Percentiles rank a stretch among this genome's conserved stretches.
Evolutionary conservation across 2,329 filamentous ascomycete species (phyloP).

Genomic region (Botrytis elliptica): DNA sequence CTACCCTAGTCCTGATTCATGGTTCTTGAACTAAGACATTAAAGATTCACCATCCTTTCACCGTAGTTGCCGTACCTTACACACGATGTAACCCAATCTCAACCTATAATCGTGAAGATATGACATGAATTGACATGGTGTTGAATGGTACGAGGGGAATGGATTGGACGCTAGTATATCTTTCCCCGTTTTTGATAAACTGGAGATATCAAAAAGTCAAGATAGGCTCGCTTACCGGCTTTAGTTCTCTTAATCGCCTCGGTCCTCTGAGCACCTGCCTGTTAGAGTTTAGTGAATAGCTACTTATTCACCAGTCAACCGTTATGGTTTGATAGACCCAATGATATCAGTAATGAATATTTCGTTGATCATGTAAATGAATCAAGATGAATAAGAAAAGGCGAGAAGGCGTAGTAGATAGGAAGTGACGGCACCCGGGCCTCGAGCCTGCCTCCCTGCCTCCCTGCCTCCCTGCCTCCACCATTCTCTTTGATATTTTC

Average conservation of each 20-base stretch:
- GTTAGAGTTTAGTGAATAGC: not conserved
- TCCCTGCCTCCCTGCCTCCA: not conserved
- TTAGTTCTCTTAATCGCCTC: not conserved
- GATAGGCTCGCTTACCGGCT: constrained; percentile 8
- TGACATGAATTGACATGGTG: not conserved
- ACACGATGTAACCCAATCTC: not conserved
- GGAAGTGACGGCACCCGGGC: not conserved
- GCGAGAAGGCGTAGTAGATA: not conserved
- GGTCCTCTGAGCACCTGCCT: constrained; percentile 1
- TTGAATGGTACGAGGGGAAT: constrained; percentile 3
- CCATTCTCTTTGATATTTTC: not conserved
- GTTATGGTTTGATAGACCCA: not conserved
- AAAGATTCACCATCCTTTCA: constrained; percentile 1
- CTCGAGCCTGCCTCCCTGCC: not conserved
- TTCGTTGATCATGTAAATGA: not conserved
- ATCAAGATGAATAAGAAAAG: not conserved
- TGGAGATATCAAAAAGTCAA: not conserved
- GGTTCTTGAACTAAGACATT: not conserved
- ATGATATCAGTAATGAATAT: constrained; percentile 11
- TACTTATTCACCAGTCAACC: not conserved
- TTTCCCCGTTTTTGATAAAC: constrained; percentile 12
- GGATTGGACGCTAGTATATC: not conserved
- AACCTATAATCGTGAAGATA: not conserved
- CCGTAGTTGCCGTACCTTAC: constrained; percentile 1
- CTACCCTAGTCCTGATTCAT: not conserved